A percentile compares a stretch with the other conserved stretches of the same genome.
Evolutionary conservation across 2,329 filamentous ascomycete species (phyloP).

Genomic region (Sphaerulina vaccinii): DNA sequence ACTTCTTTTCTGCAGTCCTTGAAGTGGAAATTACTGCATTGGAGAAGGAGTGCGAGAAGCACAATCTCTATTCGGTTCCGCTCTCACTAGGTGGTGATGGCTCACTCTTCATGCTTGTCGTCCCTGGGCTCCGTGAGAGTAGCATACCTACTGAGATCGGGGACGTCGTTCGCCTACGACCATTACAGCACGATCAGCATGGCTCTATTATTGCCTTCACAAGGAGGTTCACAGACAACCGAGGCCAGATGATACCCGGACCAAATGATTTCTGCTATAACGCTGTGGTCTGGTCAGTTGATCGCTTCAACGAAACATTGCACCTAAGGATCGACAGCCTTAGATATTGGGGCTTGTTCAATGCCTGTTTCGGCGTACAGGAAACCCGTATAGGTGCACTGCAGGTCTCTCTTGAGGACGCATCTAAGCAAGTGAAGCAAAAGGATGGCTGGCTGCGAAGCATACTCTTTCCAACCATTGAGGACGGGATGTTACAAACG

Average conservation of each 20-base stretch:
- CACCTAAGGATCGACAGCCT: conserved; percentile 21
- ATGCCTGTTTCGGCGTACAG: conserved; percentile 27
- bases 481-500: conserved; percentile 42
- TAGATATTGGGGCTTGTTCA: conserved; percentile 23
- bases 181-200: conserved; percentile 21
- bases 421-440: conserved; percentile 8
- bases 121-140: conserved; percentile 29
- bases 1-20: conserved; percentile 15
- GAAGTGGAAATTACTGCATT: conserved; percentile 18
- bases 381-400: conserved; percentile 17
- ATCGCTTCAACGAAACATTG: conserved; percentile 25
- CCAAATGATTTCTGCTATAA: conserved; percentile 20
- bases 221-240: not conserved
- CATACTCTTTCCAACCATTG: conserved; percentile 47
- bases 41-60: conserved; percentile 24
- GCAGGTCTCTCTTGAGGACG: conserved; percentile 12
- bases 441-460: conserved; percentile 35
- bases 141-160: conserved; percentile 27
- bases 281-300: conserved; percentile 28
- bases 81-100: conserved; percentile 7
- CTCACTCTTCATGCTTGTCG: not conserved
- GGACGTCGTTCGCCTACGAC: conserved; percentile 28
- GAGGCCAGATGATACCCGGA: conserved; percentile 5
- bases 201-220: conserved; percentile 12
- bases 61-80: conserved; percentile 24